Evolutionary conservation across 495 filamentous ascomycete genomes (phyloP), one percentile per base, ranked within the genome.

Genomic region (Tetracladium setigerum): DNA sequence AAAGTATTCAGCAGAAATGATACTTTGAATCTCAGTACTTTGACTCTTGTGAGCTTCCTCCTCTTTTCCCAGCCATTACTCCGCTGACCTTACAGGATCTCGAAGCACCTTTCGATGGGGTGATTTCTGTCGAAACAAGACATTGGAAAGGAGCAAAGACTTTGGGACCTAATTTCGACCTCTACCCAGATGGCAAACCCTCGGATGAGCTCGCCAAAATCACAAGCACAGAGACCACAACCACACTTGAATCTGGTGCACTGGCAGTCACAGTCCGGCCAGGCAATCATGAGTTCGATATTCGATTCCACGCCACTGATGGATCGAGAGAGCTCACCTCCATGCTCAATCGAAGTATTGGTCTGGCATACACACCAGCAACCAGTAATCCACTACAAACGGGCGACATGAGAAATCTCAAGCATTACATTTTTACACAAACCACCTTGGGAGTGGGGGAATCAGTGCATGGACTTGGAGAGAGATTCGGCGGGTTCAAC

Each of bases 401-500:
- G 46, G 74, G 35, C 47, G 79, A 69, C 62, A 81, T 74, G 70
- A 67, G 60, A 50, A 69, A 67, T 55, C 69, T 62, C 63, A 72
- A 67, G 59, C 71, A 82, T 30, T 76, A 81, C 57, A 78, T 82
- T 53, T 78, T 83, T 48, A 76, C 76, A 2, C 78, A 73, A 42
- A 74, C 80, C 2, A 78, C 79, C 27, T 67, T 86, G 0, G 67
- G 71, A 1, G 80, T 86, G 4, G 77, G 81, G 15, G 84, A 87
- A 61, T 74, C 77, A 2, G 66, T 88, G 9, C 82, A 83, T 60
- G 81, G 83, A 0, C 73, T 86, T 0, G 83, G 82, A 2, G 81
- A 86, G 57, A 69, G 83, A 13, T 88, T 88, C 49, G 82, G 82
- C 0, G 72, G 78, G 1, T 81, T 84, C 46, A 79, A 79, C 52